Evolutionary conservation across 345 rosid species (phyloP).

Genomic region (Brassica rapa): DNA sequence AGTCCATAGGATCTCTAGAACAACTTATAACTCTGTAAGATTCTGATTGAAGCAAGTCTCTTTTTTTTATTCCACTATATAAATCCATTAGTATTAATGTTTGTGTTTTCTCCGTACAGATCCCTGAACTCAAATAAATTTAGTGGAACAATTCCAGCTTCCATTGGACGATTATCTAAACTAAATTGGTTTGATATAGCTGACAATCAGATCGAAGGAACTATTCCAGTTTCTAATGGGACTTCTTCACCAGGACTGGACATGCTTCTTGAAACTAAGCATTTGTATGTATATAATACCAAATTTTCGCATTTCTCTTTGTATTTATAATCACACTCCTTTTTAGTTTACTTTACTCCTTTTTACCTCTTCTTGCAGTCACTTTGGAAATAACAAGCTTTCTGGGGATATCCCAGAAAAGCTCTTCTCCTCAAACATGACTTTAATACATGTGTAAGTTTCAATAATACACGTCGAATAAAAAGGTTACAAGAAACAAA

Average conservation of each 20-base stretch:
- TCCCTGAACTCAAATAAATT: slow-evolving; percentile 74
- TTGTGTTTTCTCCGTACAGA: slow-evolving; percentile 44
- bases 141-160: slow-evolving; percentile 67
- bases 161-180: slow-evolving; percentile 62
- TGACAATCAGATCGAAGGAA: slow-evolving; percentile 69
- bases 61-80: neutral
- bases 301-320: slow-evolving; percentile 5
- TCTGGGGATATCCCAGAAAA: slow-evolving; percentile 57
- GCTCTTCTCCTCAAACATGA: slow-evolving; percentile 70
- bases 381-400: slow-evolving; percentile 70
- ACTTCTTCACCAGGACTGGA: slow-evolving; percentile 72
- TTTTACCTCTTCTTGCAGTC: slow-evolving; percentile 46
- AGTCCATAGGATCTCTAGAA: slow-evolving; percentile 58
- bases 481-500: neutral
- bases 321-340: neutral
- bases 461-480: neutral
- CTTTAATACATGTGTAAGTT: slow-evolving; percentile 75
- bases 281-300: slow-evolving; percentile 55
- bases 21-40: slow-evolving; percentile 58
- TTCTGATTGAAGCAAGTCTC: neutral
- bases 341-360: neutral
- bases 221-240: slow-evolving; percentile 73
- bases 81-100: neutral
- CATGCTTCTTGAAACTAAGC: slow-evolving; percentile 58
- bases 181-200: slow-evolving; percentile 87